Evolutionary conservation across 345 rosid genomes (phyloP), one percentile per base, ranked within the genome.

Genomic region (Aquilaria sinensis): DNA sequence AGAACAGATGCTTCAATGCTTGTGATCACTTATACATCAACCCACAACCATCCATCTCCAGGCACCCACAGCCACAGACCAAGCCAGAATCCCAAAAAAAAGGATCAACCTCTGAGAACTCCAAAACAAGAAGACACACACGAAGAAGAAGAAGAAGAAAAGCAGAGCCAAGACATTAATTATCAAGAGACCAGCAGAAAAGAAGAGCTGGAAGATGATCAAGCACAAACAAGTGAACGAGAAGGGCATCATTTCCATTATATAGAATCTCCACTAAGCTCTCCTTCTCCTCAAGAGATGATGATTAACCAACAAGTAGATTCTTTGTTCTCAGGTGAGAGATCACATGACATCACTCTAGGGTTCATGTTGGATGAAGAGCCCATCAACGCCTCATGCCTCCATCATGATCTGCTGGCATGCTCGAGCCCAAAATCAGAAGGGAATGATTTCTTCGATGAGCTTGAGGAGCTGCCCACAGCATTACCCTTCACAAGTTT

Each of bases 371-470:
- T 82, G 70, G 82, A 77, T 67, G 83, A 72, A 72, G 78, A 81
- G 68, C 85, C 90, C 3, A 30, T 79, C 43, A 37, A 37, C 0
- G 29, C 70, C 16, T 68, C 81, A 53, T 70, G 75, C 31, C 65
- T 65, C 50, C 58, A 49, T 51, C 43, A 37, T 37, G 8, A 37
- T 5, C 49, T 67, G 33, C 67, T 68, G 69, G 57, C 71, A 65
- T 55, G 68, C 29, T 58, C 77, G n/a, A 52, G 75, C 32, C 62
- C 70, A 10, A 69, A 67, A 73, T 60, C 78, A 57, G 89, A 80
- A 61, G 85, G 79, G 51, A 75, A 73, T 58, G 93, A 84, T 65
- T 82, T 87, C 76, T 84, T 87, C 57, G 88, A 87, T 66, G 93
- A 87, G 75, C 88, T 87, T 50, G 93, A 80, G 74, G 93, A 87